These are phyloP conservation scores for Talaromyces sp. DNA, from an alignment of 2,329 filamentous ascomycete genomes.

Conservation along the genomic window DNA sequence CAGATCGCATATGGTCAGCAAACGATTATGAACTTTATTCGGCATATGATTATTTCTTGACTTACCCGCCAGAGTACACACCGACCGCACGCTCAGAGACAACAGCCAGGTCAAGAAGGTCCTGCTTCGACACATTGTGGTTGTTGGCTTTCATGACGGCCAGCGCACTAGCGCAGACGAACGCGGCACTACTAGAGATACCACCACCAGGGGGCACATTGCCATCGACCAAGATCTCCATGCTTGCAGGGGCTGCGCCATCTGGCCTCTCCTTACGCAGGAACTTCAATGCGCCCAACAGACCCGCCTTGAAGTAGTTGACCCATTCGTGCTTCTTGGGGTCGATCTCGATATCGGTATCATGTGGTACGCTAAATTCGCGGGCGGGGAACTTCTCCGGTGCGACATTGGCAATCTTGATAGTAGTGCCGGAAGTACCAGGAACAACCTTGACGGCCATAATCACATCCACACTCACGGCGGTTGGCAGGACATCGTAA, in stretches of 20 bases:
- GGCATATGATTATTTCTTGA: neutral
- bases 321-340: conserved; percentile 87
- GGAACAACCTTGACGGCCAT: conserved; percentile 70
- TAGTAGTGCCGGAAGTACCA: conserved; percentile 55
- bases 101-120: conserved; percentile 88
- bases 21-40: neutral
- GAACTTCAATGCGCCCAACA: conserved; percentile 78
- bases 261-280: conserved; percentile 68
- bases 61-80: conserved; percentile 91
- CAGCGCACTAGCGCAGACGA: conserved; percentile 86
- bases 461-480: conserved; percentile 86
- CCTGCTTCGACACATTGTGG: conserved; percentile 82
- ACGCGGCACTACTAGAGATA: conserved; percentile 89
- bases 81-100: conserved; percentile 92
- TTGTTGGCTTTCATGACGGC: conserved; percentile 87
- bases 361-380: conserved; percentile 70
- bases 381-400: conserved; percentile 72
- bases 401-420: conserved; percentile 81
- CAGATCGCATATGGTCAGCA: conserved; percentile 5
- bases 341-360: conserved; percentile 75
- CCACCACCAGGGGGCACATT: conserved; percentile 91
- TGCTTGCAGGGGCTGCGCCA: conserved; percentile 65
- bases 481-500: conserved; percentile 94
- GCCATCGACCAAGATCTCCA: conserved; percentile 89
- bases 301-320: conserved; percentile 96